Evolutionary conservation across 305 asterid species (phyloP).

Genomic region (Rubia peregrina): DNA sequence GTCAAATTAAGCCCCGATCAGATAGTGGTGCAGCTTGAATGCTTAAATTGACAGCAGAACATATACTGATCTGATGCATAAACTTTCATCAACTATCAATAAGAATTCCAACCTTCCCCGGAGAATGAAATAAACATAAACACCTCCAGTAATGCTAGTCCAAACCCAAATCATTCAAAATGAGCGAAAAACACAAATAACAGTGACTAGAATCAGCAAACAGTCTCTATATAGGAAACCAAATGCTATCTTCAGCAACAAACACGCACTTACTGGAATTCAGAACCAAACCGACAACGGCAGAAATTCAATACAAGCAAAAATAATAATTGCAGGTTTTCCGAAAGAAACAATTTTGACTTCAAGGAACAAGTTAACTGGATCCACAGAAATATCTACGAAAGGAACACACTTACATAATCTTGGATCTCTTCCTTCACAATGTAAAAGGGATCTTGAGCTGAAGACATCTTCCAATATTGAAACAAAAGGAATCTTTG

Average conservation of each 20-base stretch:
- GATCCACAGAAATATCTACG: not conserved
- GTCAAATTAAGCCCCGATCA: not conserved
- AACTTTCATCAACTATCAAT: not conserved
- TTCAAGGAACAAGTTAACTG: not conserved
- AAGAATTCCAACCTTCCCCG: not conserved
- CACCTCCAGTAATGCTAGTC: not conserved
- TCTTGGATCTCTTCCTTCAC: slow-evolving; percentile 95
- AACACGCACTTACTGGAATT: not conserved
- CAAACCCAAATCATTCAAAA: not conserved
- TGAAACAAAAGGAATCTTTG: slow-evolving; percentile 1
- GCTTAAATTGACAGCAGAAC: not conserved
- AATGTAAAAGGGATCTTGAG: slow-evolving; percentile 90
- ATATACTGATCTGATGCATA: not conserved
- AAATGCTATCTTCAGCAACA: not conserved
- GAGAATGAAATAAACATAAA: not conserved
- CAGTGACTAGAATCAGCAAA: not conserved
- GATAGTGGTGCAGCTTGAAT: not conserved
- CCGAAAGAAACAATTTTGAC: not conserved
- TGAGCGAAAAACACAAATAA: not conserved
- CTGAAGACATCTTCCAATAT: slow-evolving; percentile 27
- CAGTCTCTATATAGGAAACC: not conserved
- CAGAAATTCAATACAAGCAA: not conserved
- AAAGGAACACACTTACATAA: slow-evolving; percentile 46
- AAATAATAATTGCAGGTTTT: not conserved
- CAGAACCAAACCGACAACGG: not conserved